Evolutionary conservation across 805 yeast species (phyloP).

Genomic region (Ogataea allantospora): DNA sequence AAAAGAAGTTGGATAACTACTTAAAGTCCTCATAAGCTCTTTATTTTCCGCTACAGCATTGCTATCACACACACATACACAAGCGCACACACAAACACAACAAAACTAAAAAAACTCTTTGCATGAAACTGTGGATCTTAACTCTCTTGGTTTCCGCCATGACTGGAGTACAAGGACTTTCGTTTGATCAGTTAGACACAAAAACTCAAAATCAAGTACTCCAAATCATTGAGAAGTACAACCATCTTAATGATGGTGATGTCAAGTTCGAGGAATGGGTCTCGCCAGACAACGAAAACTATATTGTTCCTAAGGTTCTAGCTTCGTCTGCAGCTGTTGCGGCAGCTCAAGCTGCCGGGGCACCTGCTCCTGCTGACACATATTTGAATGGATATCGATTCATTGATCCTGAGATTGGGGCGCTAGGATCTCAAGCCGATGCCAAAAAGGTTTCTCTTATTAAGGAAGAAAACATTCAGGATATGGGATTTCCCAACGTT

Average conservation of each 20-base stretch:
- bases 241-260: constrained; percentile 13
- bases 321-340: neutral
- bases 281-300: constrained; percentile 25
- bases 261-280: constrained; percentile 29
- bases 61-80: constrained; percentile 11
- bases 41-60: constrained; percentile 8
- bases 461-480: constrained; percentile 27
- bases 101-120: constrained; percentile 3
- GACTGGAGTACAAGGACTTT: constrained; percentile 9
- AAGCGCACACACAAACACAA: constrained; percentile 1
- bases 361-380: constrained; percentile 1
- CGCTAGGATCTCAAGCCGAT: constrained; percentile 4
- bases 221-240: constrained; percentile 21
- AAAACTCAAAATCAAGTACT: constrained; percentile 16
- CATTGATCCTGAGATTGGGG: constrained; percentile 6
- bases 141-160: constrained; percentile 9
- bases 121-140: constrained; percentile 18
- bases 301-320: constrained; percentile 24
- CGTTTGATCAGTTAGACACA: constrained; percentile 11
- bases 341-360: constrained; percentile 1
- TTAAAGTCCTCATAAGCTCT: constrained; percentile 1
- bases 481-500: constrained; percentile 30
- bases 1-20: constrained; percentile 1
- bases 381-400: constrained; percentile 19
- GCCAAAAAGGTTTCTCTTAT: constrained; percentile 16